These are phyloP conservation scores for Kodamaea ohmeri DNA, from an alignment of 1,139 yeast species.

Conservation along the genomic window DNA sequence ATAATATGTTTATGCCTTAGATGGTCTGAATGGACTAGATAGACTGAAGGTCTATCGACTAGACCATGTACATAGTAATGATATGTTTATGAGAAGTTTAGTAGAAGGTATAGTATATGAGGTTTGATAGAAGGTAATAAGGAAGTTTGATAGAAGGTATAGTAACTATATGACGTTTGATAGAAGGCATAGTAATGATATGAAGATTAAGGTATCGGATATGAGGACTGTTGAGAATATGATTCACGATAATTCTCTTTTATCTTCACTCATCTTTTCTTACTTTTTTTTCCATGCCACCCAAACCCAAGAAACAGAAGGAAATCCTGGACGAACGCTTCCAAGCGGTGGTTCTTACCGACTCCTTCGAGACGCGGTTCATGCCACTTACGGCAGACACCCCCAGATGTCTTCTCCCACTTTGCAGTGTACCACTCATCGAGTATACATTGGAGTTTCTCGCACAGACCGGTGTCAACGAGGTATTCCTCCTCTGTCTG, in stretches of 20 bases:
- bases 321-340: conserved; percentile 71
- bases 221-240: too few species aligned
- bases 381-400: conserved; percentile 83
- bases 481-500: conserved; percentile 85
- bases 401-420: conserved; percentile 87
- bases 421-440: conserved; percentile 89
- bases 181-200: too few species aligned
- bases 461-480: conserved; percentile 87
- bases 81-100: too few species aligned
- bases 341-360: conserved; percentile 93
- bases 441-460: conserved; percentile 93
- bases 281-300: conserved; percentile 15
- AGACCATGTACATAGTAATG: too few species aligned
- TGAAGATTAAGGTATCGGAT: too few species aligned
- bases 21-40: too few species aligned
- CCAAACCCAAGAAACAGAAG: conserved; percentile 50
- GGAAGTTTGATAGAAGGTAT: too few species aligned
- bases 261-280: neutral
- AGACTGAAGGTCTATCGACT: too few species aligned
- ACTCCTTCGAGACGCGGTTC: conserved; percentile 87
- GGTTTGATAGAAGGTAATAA: too few species aligned
- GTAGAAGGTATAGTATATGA: too few species aligned
- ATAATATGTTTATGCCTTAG: too few species aligned
- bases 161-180: too few species aligned
- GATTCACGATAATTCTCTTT: neutral